Evolutionary conservation across 2,329 filamentous ascomycete genomes (phyloP).

Genomic region (Trichoderma polysporum): DNA sequence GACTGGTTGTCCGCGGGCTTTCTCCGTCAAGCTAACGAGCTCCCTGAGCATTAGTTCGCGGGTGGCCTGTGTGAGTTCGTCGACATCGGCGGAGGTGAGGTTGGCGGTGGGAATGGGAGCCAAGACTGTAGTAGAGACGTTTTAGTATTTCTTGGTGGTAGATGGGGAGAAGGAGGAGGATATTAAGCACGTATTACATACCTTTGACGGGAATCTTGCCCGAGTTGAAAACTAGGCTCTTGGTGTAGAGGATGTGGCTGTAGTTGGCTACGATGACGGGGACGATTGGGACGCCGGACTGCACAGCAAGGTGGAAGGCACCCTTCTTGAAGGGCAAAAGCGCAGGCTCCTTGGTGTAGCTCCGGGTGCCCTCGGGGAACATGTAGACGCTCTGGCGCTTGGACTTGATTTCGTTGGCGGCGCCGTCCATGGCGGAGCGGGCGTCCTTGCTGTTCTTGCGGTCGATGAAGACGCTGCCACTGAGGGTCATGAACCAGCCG

Average conservation of each 20-base stretch:
- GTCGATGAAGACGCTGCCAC: slow-evolving; percentile 92
- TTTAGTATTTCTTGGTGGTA: neutral
- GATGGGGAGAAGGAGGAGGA: neutral
- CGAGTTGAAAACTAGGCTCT: slow-evolving; percentile 62
- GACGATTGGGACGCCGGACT: slow-evolving; percentile 90
- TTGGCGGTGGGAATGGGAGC: slow-evolving; percentile 76
- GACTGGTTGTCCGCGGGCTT: slow-evolving; percentile 45
- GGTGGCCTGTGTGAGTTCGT: slow-evolving; percentile 66
- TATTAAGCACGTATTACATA: slow-evolving; percentile 33
- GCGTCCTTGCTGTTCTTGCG: slow-evolving; percentile 81
- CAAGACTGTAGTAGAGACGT: slow-evolving; percentile 55
- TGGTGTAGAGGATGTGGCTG: slow-evolving; percentile 67
- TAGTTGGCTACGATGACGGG: slow-evolving; percentile 82
- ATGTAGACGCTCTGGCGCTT: slow-evolving; percentile 78
- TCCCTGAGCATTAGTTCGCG: slow-evolving; percentile 75
- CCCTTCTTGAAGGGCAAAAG: slow-evolving; percentile 98
- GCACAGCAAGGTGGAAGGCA: slow-evolving; percentile 91
- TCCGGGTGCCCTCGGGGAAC: slow-evolving; percentile 90
- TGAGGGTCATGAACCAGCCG: slow-evolving; percentile 91
- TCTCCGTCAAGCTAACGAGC: slow-evolving; percentile 53
- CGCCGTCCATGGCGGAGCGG: slow-evolving; percentile 79
- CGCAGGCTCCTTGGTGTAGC: slow-evolving; percentile 77
- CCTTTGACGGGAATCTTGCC: slow-evolving; percentile 75
- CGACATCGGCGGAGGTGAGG: slow-evolving; percentile 73
- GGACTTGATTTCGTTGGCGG: slow-evolving; percentile 73